These are phyloP conservation scores for Candida morakotiae DNA, from an alignment of 805 yeast genomes.

Conservation along the genomic window DNA sequence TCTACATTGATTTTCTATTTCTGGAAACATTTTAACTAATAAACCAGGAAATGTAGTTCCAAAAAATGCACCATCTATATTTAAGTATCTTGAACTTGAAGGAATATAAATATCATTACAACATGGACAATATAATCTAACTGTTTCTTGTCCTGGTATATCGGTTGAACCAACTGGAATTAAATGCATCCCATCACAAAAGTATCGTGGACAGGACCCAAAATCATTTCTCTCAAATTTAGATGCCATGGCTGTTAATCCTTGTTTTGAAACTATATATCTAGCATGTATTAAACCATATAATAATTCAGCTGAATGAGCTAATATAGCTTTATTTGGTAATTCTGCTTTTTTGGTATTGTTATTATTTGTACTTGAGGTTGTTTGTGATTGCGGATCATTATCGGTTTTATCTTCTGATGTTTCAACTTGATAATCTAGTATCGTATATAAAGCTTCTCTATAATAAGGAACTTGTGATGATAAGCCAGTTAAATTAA, in stretches of 20 bases:
- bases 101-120: slow-evolving; percentile 92
- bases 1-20: slow-evolving; percentile 71
- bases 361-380: not conserved
- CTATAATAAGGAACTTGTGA: slow-evolving; percentile 85
- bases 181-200: slow-evolving; percentile 85
- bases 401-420: slow-evolving; percentile 27
- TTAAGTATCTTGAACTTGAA: slow-evolving; percentile 76
- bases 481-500: slow-evolving; percentile 86
- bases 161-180: slow-evolving; percentile 92
- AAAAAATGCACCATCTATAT: slow-evolving; percentile 94
- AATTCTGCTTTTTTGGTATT: slow-evolving; percentile 31
- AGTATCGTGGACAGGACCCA: slow-evolving; percentile 87
- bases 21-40: slow-evolving; percentile 88
- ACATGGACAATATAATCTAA: slow-evolving; percentile 88
- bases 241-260: slow-evolving; percentile 87
- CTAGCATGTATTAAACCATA: slow-evolving; percentile 95
- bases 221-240: slow-evolving; percentile 86
- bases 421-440: slow-evolving; percentile 70
- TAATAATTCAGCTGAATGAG: slow-evolving; percentile 85
- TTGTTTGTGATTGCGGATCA: not conserved
- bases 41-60: slow-evolving; percentile 95
- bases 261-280: slow-evolving; percentile 82
- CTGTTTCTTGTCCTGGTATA: slow-evolving; percentile 87
- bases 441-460: slow-evolving; percentile 85
- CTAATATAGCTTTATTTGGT: slow-evolving; percentile 70